A percentile compares a stretch with the other conserved stretches of the same genome.
These are phyloP conservation scores for Cyclospora cayetanensis DNA, from an alignment of 169 alveolate genomes.

Conservation along the genomic window DNA sequence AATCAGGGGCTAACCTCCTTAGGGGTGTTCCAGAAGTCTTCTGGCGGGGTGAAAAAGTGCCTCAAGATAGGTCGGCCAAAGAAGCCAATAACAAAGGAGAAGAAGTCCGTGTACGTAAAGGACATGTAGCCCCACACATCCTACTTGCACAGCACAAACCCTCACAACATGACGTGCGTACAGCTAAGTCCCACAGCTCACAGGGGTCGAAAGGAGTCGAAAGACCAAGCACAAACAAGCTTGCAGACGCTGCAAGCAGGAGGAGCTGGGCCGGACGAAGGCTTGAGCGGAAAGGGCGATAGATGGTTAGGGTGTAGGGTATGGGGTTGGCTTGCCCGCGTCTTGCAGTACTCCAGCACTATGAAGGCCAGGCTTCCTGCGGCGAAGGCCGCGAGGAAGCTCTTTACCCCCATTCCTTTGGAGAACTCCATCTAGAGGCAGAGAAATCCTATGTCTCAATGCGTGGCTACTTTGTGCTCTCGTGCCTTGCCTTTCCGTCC, in stretches of 20 bases:
- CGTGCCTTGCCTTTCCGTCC: too few relatives aligned
- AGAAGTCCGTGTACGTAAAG: constrained; percentile 25
- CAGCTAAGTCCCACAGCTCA: too few relatives aligned
- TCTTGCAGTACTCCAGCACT: constrained; percentile 10
- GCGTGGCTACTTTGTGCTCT: too few relatives aligned
- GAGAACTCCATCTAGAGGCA: constrained; percentile 18
- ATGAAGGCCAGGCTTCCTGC: constrained; percentile 14
- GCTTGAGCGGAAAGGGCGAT: too few relatives aligned
- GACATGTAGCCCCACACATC: not conserved
- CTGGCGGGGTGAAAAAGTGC: not conserved
- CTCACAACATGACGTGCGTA: too few relatives aligned
- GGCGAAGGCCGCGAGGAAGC: constrained; percentile 19
- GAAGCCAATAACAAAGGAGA: constrained; percentile 16
- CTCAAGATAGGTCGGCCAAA: not conserved
- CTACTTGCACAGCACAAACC: not conserved
- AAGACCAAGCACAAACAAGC: too few relatives aligned
- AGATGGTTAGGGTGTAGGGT: too few relatives aligned
- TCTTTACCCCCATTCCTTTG: constrained; percentile 14
- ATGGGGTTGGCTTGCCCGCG: not conserved
- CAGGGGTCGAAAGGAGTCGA: too few relatives aligned
- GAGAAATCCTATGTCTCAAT: too few relatives aligned
- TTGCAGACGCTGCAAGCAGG: too few relatives aligned
- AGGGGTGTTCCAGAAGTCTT: constrained; percentile 28
- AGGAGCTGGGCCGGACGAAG: too few relatives aligned
- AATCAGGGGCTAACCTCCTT: not conserved